Percentiles rank a stretch among this genome's conserved stretches.
phyloP scores from a whole-genome alignment of 1,139 yeast species.

The Tardiomyces digboiensis region DNA sequence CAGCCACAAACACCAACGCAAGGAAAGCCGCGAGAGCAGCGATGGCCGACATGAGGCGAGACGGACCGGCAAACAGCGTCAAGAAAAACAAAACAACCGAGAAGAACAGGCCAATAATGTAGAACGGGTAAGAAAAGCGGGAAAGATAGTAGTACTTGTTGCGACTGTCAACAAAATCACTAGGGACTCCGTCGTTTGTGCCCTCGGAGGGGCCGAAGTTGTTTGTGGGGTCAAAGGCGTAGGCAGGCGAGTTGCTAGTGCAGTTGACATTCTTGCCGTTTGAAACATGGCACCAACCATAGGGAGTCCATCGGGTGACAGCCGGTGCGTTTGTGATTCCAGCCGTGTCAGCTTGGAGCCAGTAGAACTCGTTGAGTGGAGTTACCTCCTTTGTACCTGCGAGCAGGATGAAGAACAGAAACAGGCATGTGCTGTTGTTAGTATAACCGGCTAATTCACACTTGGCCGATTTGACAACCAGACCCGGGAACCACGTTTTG shows the following conservation, averaged over 20 bases:
- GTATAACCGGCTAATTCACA: too few species aligned
- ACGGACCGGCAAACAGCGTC: constrained; percentile 25
- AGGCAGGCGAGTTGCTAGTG: constrained; percentile 42
- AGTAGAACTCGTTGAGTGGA: constrained; percentile 46
- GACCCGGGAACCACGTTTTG: too few species aligned
- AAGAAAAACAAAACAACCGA: constrained; percentile 40
- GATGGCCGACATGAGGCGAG: constrained; percentile 18
- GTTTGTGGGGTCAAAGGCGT: constrained; percentile 54
- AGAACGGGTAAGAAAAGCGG: constrained; percentile 60
- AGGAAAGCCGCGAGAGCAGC: constrained; percentile 29
- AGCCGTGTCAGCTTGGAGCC: constrained; percentile 64
- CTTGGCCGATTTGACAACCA: too few species aligned
- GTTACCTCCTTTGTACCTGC: constrained; percentile 46
- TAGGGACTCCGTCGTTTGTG: constrained; percentile 37
- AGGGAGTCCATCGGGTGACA: constrained; percentile 63
- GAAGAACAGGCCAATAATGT: constrained; percentile 49
- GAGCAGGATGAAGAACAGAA: constrained; percentile 52
- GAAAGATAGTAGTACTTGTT: constrained; percentile 51
- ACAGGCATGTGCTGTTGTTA: constrained; percentile 34
- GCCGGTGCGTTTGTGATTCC: constrained; percentile 33
- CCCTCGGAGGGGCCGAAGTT: constrained; percentile 33
- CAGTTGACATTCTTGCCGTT: constrained; percentile 38
- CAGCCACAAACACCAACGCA: constrained; percentile 42
- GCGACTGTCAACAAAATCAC: constrained; percentile 35
- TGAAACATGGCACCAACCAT: constrained; percentile 45